phyloP scores from a whole-genome alignment of 495 filamentous ascomycete genomes.

The Hypoxylon lenormandii region DNA sequence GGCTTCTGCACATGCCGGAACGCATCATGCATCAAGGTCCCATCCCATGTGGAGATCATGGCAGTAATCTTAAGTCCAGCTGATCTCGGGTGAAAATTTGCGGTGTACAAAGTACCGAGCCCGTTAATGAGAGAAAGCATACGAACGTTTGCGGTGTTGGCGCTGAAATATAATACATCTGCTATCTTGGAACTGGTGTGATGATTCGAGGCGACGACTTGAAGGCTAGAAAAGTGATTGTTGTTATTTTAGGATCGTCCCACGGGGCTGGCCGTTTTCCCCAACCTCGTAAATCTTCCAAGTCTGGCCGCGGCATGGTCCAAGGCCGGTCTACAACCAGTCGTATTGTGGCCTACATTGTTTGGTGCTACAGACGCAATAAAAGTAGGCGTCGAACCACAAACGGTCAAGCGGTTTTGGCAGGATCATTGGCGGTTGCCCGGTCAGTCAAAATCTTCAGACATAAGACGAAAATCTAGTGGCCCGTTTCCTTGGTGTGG shows the following conservation, averaged over 20 bases:
- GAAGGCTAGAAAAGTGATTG: slow-evolving; percentile 16
- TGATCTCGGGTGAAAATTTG: slow-evolving; percentile 51
- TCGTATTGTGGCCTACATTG: slow-evolving; percentile 7
- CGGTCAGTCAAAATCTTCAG: slow-evolving; percentile 41
- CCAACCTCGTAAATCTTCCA: slow-evolving; percentile 23
- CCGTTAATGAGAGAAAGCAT: slow-evolving; percentile 32
- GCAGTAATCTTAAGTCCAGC: slow-evolving; percentile 49
- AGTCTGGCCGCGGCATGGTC: slow-evolving; percentile 6
- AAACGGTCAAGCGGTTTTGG: slow-evolving; percentile 31
- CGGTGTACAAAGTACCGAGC: slow-evolving; percentile 45
- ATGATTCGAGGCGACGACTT: slow-evolving; percentile 5
- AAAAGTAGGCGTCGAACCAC: slow-evolving; percentile 43
- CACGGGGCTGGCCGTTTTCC: slow-evolving; percentile 15
- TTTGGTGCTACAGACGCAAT: slow-evolving; percentile 25
- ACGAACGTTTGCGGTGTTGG: slow-evolving; percentile 35
- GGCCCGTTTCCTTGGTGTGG: slow-evolving; percentile 36
- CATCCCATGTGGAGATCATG: slow-evolving; percentile 50
- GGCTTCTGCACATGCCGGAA: slow-evolving; percentile 49
- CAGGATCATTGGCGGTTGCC: slow-evolving; percentile 38
- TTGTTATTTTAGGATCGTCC: slow-evolving; percentile 25
- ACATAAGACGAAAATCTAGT: slow-evolving; percentile 30
- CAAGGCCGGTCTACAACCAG: slow-evolving; percentile 10
- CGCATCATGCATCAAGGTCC: slow-evolving; percentile 48
- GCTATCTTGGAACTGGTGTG: slow-evolving; percentile 10
- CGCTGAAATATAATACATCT: slow-evolving; percentile 20